These are phyloP conservation scores for Russula olivacea DNA, from an alignment of 768 basidiomycete species.

Conservation along the genomic window DNA sequence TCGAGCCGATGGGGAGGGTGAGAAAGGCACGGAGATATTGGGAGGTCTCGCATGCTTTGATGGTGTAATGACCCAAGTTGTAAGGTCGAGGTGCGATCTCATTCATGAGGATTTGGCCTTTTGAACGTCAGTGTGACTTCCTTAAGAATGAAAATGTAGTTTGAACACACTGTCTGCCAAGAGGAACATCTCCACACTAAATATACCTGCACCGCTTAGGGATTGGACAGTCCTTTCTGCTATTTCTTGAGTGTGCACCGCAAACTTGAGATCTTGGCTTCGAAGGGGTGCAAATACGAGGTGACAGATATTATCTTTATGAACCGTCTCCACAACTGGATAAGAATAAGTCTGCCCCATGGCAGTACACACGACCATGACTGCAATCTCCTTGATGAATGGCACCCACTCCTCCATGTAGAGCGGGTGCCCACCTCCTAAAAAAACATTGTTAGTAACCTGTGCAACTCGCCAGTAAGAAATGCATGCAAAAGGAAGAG, in stretches of 20 bases:
- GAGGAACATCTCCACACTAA: slow-evolving; percentile 98
- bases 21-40: slow-evolving; percentile 93
- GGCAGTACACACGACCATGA: slow-evolving; percentile 88
- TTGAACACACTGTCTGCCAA: too few species aligned
- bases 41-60: slow-evolving; percentile 93
- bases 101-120: slow-evolving; percentile 79
- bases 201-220: slow-evolving; percentile 85
- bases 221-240: slow-evolving; percentile 78
- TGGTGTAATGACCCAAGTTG: slow-evolving; percentile 98
- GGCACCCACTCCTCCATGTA: slow-evolving; percentile 95
- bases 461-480: too few species aligned
- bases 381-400: slow-evolving; percentile 85
- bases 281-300: slow-evolving; percentile 87
- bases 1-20: slow-evolving; percentile 89
- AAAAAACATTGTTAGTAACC: too few species aligned
- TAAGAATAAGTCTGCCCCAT: slow-evolving; percentile 75
- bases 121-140: neutral
- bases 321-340: slow-evolving; percentile 90
- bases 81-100: slow-evolving; percentile 98
- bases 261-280: slow-evolving; percentile 47
- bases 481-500: too few species aligned
- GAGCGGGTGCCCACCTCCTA: slow-evolving; percentile 51
- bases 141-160: neutral
- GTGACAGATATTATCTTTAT: slow-evolving; percentile 90
- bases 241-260: slow-evolving; percentile 54